Evolutionary conservation across 2,329 filamentous ascomycete genomes (phyloP).

Genomic region (Exophiala sp.): DNA sequence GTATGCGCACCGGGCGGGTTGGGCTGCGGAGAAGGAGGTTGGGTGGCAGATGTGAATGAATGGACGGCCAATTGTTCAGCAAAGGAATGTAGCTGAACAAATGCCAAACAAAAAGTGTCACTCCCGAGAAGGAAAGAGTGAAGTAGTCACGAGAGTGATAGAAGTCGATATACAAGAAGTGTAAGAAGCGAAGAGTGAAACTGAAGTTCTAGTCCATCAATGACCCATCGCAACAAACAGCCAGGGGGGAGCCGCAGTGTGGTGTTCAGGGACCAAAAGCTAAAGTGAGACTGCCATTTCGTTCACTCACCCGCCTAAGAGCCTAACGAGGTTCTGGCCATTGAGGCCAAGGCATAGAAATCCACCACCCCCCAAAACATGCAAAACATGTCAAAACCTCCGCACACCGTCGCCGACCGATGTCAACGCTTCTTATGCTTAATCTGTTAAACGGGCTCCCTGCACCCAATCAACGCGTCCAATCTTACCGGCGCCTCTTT

Average conservation of each 20-base stretch:
- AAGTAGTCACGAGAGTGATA: conserved; percentile 25
- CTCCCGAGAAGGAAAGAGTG: conserved; percentile 1
- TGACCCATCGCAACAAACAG: background rate
- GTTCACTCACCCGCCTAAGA: too few relatives aligned
- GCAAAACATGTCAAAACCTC: too few relatives aligned
- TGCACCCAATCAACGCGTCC: conserved; percentile 1
- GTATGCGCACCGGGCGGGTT: conserved; percentile 14
- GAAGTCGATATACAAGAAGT: conserved; percentile 2
- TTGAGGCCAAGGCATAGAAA: background rate
- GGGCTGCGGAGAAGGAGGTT: conserved; percentile 1
- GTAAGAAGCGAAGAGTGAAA: conserved; percentile 15
- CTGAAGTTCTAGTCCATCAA: background rate
- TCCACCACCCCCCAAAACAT: too few relatives aligned
- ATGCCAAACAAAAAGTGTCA: conserved; percentile 35
- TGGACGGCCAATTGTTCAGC: conserved; percentile 47
- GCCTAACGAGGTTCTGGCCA: background rate
- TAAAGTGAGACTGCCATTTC: conserved; percentile 1
- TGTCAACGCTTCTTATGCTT: too few relatives aligned
- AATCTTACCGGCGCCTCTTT: conserved; percentile 10
- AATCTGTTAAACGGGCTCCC: too few relatives aligned
- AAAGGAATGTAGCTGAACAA: conserved; percentile 63
- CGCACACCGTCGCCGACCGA: too few relatives aligned
- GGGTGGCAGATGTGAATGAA: conserved; percentile 37
- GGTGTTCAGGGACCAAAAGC: background rate
- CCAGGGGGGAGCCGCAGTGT: background rate